A percentile compares a stretch with the other conserved stretches of the same genome.
Conservation (phyloP, 2,329 filamentous ascomycete species). For the Exutisphaerella laricina region DNA sequence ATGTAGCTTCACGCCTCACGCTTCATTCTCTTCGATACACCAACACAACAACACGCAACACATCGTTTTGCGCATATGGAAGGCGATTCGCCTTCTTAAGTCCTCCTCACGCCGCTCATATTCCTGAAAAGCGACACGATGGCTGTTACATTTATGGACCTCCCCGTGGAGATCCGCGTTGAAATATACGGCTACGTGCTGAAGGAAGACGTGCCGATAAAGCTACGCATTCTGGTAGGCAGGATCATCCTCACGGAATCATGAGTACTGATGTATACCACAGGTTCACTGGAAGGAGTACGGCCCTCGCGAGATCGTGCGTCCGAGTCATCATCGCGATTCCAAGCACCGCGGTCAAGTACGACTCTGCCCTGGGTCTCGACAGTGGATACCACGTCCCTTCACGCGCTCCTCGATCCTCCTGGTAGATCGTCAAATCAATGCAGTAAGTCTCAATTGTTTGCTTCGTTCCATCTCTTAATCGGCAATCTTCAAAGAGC, state of each 20-base stretch:
- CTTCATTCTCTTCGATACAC: too few relatives aligned
- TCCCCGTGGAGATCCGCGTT: constrained; percentile 12
- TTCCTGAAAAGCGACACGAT: background rate
- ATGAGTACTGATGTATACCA: background rate
- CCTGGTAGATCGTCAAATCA: constrained; percentile 5
- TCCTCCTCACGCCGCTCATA: too few relatives aligned
- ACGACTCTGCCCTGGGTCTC: background rate
- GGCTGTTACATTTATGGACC: constrained; percentile 5
- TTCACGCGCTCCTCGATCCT: constrained; percentile 7
- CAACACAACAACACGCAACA: too few relatives aligned
- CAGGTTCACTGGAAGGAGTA: background rate
- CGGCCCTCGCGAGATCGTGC: background rate
- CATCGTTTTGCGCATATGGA: too few relatives aligned
- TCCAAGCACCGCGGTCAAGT: constrained; percentile 1
- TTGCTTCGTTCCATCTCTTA: background rate
- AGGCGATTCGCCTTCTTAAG: too few relatives aligned
- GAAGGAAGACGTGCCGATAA: constrained; percentile 2
- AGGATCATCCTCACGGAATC: background rate
- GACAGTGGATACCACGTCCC: constrained; percentile 1
- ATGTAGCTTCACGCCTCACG: too few relatives aligned
- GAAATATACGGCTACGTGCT: constrained; percentile 17
- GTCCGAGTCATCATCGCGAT: background rate
- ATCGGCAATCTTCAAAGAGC: background rate
- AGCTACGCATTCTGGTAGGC: background rate
- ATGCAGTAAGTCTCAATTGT: background rate